Evolutionary conservation across 2,329 filamentous ascomycete species (phyloP), one percentile per base, ranked within the genome.

Genomic region (Acarospora socialis): DNA sequence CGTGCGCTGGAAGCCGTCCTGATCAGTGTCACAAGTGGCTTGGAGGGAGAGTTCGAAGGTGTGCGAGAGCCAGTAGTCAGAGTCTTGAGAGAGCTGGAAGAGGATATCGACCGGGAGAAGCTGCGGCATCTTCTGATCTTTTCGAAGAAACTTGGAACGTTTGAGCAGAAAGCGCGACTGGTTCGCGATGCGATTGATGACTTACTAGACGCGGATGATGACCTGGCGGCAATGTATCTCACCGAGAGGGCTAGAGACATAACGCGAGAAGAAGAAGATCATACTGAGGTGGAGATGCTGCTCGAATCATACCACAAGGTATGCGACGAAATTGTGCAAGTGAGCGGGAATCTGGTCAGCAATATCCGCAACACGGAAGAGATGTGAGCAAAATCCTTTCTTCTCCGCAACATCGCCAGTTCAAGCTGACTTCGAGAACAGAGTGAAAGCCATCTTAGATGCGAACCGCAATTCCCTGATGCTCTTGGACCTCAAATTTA

Each of bases 291-390:
- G 4, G 90, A 98, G 59, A 84, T 98, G 75, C 66, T 98, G 29
- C 64, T 98, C 4, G 90, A 98, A 54, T 93, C 84, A 3, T 98
- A 98, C 54, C 83, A 95, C 55, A 95, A 95, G 55, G 78, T 98
- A 24, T 87, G 84, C 44, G 90, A 98, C 51, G 90, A 98, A 62
- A 94, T 95, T 46, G 87, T 94, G 6, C 87, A 98, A 56, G 81
- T 92, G 40, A 83, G 84, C 10, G 81, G 83, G 39, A 95, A 92
- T 56, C 57, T 95, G 43, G 86, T 95, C 34, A 87, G 81, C 7
- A 84, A 82, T 43, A 98, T 98, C 53, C 73, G 90, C 46, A 98
- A 95, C 57, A 98, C 90, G 1, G 90, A 98, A 57, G 90, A 98
- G 60, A 92, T 98, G 83, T 92, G 66, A 60, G 78, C 58, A 9